Conservation (phyloP, 257 asterid genomes). For the Haberlea rhodopensis region DNA sequence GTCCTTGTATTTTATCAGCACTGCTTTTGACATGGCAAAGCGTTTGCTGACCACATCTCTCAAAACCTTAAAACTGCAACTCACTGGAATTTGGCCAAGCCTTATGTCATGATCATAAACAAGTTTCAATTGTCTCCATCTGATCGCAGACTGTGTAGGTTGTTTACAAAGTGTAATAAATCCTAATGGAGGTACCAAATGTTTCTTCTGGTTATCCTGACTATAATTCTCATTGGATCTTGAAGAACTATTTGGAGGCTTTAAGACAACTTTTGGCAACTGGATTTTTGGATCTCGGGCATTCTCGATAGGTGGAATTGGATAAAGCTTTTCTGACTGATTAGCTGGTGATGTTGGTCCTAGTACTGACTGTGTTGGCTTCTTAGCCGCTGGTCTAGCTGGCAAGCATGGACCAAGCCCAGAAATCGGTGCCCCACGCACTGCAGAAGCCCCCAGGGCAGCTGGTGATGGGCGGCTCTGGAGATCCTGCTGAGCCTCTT, state of each 20-base stretch:
- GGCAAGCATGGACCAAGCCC: constrained; percentile 96
- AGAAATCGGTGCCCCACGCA: constrained; percentile 85
- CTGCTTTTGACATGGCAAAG: constrained; percentile 83
- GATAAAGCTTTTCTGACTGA: constrained; percentile 58
- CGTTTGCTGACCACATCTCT: constrained; percentile 70
- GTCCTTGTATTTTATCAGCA: constrained; percentile 77
- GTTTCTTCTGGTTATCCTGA: constrained; percentile 46
- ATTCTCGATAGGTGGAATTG: constrained; percentile 47
- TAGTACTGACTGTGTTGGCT: constrained; percentile 34
- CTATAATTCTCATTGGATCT: constrained; percentile 33
- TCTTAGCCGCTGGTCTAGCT: constrained; percentile 72
- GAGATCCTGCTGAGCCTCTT: constrained; percentile 88
- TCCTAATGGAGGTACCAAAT: constrained; percentile 14
- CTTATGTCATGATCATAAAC: constrained; percentile 93
- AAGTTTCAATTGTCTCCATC: constrained; percentile 75
- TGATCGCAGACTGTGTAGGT: constrained; percentile 33
- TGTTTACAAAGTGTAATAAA: constrained; percentile 23
- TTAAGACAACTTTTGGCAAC: constrained; percentile 66
- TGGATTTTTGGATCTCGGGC: constrained; percentile 51
- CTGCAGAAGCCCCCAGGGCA: constrained; percentile 97
- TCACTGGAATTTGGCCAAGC: constrained; percentile 81
- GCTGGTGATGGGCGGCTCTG: constrained; percentile 99
- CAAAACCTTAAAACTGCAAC: constrained; percentile 63
- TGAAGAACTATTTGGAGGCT: constrained; percentile 59
- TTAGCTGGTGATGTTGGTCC: constrained; percentile 38